Percentiles rank a stretch among this genome's conserved stretches.
phyloP scores from a whole-genome alignment of 805 yeast species.

The Peterozyma toletana region DNA sequence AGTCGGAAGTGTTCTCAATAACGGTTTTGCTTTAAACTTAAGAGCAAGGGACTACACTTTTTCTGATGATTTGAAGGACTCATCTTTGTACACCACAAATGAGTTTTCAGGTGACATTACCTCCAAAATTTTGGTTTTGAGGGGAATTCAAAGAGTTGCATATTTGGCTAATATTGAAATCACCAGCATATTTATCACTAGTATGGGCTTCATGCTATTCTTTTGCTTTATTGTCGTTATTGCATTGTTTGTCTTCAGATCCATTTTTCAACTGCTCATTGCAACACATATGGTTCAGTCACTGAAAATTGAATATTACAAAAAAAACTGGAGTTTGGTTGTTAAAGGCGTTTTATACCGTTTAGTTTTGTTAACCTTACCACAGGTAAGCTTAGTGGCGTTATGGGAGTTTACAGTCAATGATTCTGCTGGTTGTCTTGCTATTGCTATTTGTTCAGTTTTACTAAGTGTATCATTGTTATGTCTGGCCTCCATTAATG shows the following conservation, averaged over 20 bases:
- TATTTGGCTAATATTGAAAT: constrained; percentile 80
- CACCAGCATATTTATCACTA: constrained; percentile 80
- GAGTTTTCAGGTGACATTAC: constrained; percentile 56
- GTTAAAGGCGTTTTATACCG: constrained; percentile 88
- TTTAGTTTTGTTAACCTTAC: constrained; percentile 75
- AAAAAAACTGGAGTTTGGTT: constrained; percentile 76
- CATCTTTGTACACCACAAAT: constrained; percentile 55
- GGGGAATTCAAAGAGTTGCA: constrained; percentile 92
- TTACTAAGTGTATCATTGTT: constrained; percentile 51
- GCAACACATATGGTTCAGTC: constrained; percentile 53
- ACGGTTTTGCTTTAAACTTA: constrained; percentile 9
- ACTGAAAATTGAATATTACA: constrained; percentile 65
- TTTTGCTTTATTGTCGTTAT: constrained; percentile 57
- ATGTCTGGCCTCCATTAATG: constrained; percentile 65
- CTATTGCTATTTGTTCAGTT: constrained; percentile 70
- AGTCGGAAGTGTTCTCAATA: constrained; percentile 9
- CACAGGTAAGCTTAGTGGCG: constrained; percentile 75
- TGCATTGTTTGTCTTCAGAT: constrained; percentile 58
- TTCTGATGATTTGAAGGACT: constrained; percentile 42
- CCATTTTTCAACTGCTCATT: constrained; percentile 53
- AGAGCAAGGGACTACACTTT: constrained; percentile 27
- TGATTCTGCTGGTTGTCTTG: constrained; percentile 79
- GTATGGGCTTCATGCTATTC: constrained; percentile 76
- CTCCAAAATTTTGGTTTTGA: constrained; percentile 67
- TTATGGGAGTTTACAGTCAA: constrained; percentile 84